phyloP scores from a whole-genome alignment of 805 yeast species.

The Pichia rugopelliculosa region DNA sequence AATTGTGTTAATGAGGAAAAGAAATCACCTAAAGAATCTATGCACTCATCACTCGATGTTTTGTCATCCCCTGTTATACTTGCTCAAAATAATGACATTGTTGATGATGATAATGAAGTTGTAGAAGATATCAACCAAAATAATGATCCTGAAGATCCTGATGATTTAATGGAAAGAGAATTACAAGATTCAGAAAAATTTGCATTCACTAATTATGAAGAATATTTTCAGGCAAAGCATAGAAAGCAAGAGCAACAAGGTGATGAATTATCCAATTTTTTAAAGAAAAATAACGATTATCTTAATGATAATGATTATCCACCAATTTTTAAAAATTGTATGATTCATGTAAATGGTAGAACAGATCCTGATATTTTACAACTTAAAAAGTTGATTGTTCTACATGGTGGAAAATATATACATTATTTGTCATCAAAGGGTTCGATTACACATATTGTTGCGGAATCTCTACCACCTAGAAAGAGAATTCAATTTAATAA shows the following conservation, averaged over 20 bases:
- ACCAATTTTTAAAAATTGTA: slow-evolving; percentile 53
- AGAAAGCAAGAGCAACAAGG: slow-evolving; percentile 56
- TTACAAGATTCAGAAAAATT: slow-evolving; percentile 25
- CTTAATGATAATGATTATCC: slow-evolving; percentile 17
- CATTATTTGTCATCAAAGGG: slow-evolving; percentile 65
- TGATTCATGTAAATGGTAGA: slow-evolving; percentile 80
- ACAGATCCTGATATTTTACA: slow-evolving; percentile 74
- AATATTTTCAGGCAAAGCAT: slow-evolving; percentile 56
- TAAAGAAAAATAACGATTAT: slow-evolving; percentile 24
- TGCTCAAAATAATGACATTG: slow-evolving; percentile 1
- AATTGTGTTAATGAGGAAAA: background rate
- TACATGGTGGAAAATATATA: slow-evolving; percentile 74
- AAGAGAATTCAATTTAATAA: slow-evolving; percentile 59
- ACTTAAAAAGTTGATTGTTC: slow-evolving; percentile 60
- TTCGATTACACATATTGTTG: slow-evolving; percentile 77
- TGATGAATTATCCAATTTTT: slow-evolving; percentile 43
- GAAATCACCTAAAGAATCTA: background rate
- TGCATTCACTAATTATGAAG: slow-evolving; percentile 58
- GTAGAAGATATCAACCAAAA: background rate
- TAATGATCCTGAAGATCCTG: slow-evolving; percentile 3
- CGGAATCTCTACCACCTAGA: slow-evolving; percentile 69
- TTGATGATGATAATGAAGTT: background rate
- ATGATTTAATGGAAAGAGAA: slow-evolving; percentile 2
- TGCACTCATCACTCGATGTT: background rate
- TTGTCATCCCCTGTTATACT: slow-evolving; percentile 6